Base-by-base conservation (phyloP, 2,329 filamentous ascomycete genomes). In the Amesomyces nigricolor region DNA sequence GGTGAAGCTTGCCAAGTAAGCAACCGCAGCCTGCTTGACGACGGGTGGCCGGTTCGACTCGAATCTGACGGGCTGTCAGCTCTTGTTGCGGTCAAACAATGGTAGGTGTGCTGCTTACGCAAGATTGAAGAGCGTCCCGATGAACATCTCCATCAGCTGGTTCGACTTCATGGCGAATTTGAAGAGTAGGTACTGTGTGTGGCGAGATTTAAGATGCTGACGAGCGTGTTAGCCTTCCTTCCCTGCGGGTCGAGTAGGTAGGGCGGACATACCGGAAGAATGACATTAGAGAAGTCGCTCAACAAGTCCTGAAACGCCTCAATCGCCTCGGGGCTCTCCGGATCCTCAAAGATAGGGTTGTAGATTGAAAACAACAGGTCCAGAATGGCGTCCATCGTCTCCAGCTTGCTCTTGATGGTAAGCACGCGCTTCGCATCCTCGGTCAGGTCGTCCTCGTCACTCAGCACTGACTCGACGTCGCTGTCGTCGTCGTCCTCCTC, bases 181-280 rank as follows among this genome's bases (percentile, higher is more conserved):
- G 72, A 99, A 99, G 49, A 97, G 80, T 47, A 99, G 81, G 65
- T 97, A 99, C 66, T 99, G 94, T 0, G 91, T 91, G 69, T 97
- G 92, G 35, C 94, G 86, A 22, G 91, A 95, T 63, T 90, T 65
- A 22, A 64, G 60, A 48, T 63, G 59, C 60, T 62, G 54, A 7
- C 8, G 16, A 13, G 5, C 29, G 4, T 6, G 45, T 57, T 48
- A 58, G 54, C 32, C 26, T 39, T 26, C 14, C 32, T 6, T 14
- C 6, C 5, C 3, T 35, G 32, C 32, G 1, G 4, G 40, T 9
- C n/a, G 11, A 9, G n/a, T 11, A 16, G 8, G 6, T 26, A 45
- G 13, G 14, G 10, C 29, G 47, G 9, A 58, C 61, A 52, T 59
- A 63, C 95, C 3, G 91, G 91, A 30, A 99, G 79, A 57, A 99